A percentile compares a stretch with the other conserved stretches of the same genome.
These are phyloP conservation scores for Suillus sp. DNA, from an alignment of 768 basidiomycete species.

Conservation along the genomic window DNA sequence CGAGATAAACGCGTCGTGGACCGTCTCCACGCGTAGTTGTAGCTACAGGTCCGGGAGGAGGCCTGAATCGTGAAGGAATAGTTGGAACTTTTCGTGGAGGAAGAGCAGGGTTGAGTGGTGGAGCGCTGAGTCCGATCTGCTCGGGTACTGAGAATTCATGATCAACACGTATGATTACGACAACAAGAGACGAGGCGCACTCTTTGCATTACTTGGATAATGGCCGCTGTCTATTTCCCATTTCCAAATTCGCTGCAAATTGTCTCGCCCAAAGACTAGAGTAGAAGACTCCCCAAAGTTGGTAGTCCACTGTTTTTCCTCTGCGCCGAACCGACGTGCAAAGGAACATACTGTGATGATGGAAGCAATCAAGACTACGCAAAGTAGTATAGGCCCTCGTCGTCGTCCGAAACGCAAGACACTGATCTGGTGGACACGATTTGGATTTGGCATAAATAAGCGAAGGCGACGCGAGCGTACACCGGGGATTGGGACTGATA, in stretches of 20 bases:
- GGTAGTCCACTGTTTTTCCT: slow-evolving; percentile 64
- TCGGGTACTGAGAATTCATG: slow-evolving; percentile 59
- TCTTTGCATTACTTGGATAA: slow-evolving; percentile 79
- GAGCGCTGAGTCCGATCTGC: slow-evolving; percentile 55
- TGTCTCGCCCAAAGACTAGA: slow-evolving; percentile 72
- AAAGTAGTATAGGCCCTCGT: slow-evolving; percentile 56
- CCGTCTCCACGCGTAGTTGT: slow-evolving; percentile 73
- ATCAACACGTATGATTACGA: slow-evolving; percentile 10
- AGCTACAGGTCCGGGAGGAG: slow-evolving; percentile 47
- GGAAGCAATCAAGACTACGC: slow-evolving; percentile 45
- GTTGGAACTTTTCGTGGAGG: slow-evolving; percentile 53
- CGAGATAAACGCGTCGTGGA: slow-evolving; percentile 75
- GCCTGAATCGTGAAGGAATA: slow-evolving; percentile 50
- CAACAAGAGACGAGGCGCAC: slow-evolving; percentile 48
- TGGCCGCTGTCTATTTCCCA: slow-evolving; percentile 96
- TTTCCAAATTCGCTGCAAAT: slow-evolving; percentile 88
- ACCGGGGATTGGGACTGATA: slow-evolving; percentile 64
- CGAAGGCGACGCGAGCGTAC: slow-evolving; percentile 56
- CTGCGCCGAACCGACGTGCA: slow-evolving; percentile 59
- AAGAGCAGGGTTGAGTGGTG: slow-evolving; percentile 73
- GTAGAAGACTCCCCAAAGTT: slow-evolving; percentile 65
- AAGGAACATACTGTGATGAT: slow-evolving; percentile 63
- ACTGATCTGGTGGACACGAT: slow-evolving; percentile 57
- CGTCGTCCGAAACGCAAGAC: slow-evolving; percentile 59
- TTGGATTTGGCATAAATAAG: slow-evolving; percentile 61